Evolutionary conservation across 768 basidiomycete species (phyloP).

Genomic region (Boletus huronensis): DNA sequence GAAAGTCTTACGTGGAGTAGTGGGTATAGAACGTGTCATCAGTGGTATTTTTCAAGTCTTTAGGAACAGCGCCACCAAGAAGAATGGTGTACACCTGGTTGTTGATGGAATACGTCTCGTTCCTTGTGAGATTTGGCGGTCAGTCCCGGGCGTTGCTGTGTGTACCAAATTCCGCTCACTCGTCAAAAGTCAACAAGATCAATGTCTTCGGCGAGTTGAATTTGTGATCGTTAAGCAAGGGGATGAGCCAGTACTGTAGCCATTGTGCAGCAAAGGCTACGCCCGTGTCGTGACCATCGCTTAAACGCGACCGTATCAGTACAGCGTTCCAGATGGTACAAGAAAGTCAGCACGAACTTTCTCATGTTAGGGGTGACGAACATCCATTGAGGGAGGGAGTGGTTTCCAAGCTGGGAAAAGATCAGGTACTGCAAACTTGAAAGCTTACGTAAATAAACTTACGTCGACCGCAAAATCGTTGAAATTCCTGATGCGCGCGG

Average conservation of each 20-base stretch:
- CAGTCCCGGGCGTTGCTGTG: background rate
- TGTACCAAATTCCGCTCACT: slow-evolving; percentile 34
- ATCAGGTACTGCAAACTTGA: background rate
- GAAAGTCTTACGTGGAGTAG: slow-evolving; percentile 39
- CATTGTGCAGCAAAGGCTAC: slow-evolving; percentile 46
- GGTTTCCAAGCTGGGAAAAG: slow-evolving; percentile 29
- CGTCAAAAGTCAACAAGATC: slow-evolving; percentile 60
- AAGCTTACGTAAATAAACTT: background rate
- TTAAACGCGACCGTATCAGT: slow-evolving; percentile 22
- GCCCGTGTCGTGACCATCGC: slow-evolving; percentile 59
- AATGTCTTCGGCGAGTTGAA: slow-evolving; percentile 57
- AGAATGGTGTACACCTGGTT: slow-evolving; percentile 47
- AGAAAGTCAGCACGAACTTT: slow-evolving; percentile 12
- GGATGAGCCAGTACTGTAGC: slow-evolving; percentile 48
- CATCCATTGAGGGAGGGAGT: slow-evolving; percentile 52
- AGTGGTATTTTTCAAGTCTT: slow-evolving; percentile 37
- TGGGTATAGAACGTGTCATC: slow-evolving; percentile 57
- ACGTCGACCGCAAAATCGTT: slow-evolving; percentile 59
- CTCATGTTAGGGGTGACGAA: slow-evolving; percentile 59
- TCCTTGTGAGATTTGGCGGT: slow-evolving; percentile 9
- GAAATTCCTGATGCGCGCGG: slow-evolving; percentile 49
- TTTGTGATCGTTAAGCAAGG: slow-evolving; percentile 44
- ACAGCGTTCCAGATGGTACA: background rate
- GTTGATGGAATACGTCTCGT: slow-evolving; percentile 32
- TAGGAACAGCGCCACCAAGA: slow-evolving; percentile 44